Evolutionary conservation across 345 rosid genomes (phyloP), one percentile per base, ranked within the genome.

Genomic region (Rubroshorea leprosula): DNA sequence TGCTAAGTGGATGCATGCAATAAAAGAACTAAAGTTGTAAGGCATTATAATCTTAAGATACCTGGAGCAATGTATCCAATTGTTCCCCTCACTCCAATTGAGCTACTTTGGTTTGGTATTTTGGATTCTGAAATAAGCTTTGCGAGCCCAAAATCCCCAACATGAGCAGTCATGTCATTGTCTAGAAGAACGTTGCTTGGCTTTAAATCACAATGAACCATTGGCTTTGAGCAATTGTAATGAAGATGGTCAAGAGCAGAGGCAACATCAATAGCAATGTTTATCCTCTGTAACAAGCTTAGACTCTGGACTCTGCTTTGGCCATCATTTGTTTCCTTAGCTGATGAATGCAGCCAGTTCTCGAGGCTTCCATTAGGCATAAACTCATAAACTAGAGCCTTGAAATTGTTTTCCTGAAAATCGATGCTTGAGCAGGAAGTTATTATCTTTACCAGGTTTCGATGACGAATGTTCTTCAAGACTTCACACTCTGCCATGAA

Each of bases 381-480:
- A n/a, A n/a, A n/a, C n/a, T n/a, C n/a, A n/a, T n/a, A n/a, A n/a
- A n/a, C n/a, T n/a, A n/a, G n/a, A n/a, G n/a, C n/a, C n/a, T 51
- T 39, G 60, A 64, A 21, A 68, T 47, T 52, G 4, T 56, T 54
- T 6, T 70, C 67, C 19, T 55, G 41, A 17, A 29, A 48, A 23
- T 60, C 38, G n/a, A 70, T 35, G 54, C 63, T 65, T 31, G 70
- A 65, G 45, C 55, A 65, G 5, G 60, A 62, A 6, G 60, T 55
- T 7, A 70, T 23, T 8, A 60, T 26, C 20, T 56, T 70, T 1
- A 65, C 58, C 10, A 60, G 63, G 61, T 70, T 65, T 0, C 46
- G 13, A 16, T 65, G n/a, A n/a, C n/a, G n/a, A n/a, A n/a, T n/a
- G n/a, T n/a, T n/a, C n/a, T n/a, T n/a, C n/a, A n/a, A n/a, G n/a